These are phyloP conservation scores for Monosporozyma aerobia DNA, from an alignment of 805 yeast genomes.

Conservation along the genomic window DNA sequence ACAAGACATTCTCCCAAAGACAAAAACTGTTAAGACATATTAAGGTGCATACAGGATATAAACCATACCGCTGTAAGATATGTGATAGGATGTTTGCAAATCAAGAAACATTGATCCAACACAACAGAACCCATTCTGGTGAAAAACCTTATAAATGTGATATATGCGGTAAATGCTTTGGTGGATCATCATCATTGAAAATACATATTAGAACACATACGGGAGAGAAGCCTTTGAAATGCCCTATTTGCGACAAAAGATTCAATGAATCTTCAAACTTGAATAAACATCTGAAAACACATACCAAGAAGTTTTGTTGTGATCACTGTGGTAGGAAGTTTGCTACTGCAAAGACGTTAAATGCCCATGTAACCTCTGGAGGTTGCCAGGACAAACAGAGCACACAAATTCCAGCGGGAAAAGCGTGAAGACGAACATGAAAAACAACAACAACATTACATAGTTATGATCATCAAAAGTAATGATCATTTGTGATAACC, in stretches of 20 bases:
- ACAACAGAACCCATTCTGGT: constrained; percentile 76
- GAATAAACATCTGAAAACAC: constrained; percentile 80
- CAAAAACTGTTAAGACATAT: constrained; percentile 83
- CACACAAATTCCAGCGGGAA: not conserved
- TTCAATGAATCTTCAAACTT: constrained; percentile 86
- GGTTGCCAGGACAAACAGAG: not conserved
- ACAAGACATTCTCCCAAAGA: constrained; percentile 64
- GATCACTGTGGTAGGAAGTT: constrained; percentile 44
- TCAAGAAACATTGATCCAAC: constrained; percentile 70
- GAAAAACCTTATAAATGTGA: constrained; percentile 78
- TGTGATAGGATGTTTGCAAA: constrained; percentile 73
- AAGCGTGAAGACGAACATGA: not conserved
- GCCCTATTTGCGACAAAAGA: constrained; percentile 74
- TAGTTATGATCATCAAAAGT: not conserved
- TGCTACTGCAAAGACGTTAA: constrained; percentile 34
- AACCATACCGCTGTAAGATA: constrained; percentile 62
- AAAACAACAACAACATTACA: not conserved
- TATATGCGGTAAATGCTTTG: constrained; percentile 66
- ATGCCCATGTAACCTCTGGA: constrained; percentile 30
- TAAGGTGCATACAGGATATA: constrained; percentile 77
- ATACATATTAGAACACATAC: constrained; percentile 83
- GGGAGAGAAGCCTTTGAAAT: constrained; percentile 78
- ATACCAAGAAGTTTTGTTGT: constrained; percentile 46
- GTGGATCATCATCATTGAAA: constrained; percentile 72
- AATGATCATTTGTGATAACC: too few relatives aligned